Base-by-base conservation (phyloP, 176 grass and related monocot species). In the sorghum (Sorghum bicolor) region DNA sequence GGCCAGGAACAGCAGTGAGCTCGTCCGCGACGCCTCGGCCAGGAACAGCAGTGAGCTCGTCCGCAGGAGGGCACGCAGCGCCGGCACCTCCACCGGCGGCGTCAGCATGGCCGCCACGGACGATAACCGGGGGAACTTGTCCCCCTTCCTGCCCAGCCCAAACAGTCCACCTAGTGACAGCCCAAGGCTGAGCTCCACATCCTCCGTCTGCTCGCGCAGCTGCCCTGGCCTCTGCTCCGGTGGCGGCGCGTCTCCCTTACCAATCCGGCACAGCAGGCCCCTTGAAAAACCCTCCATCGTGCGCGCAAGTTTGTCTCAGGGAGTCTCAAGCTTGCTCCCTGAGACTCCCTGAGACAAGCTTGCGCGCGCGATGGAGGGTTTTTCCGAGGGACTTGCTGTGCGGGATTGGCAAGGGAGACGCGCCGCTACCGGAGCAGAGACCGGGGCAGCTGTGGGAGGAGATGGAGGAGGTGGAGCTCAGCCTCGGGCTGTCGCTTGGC, bases 111-210 rank as follows among this genome's bases (percentile, higher is more conserved):
- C 71, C 7, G 86, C 86, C 68, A 89, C 34, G 12, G 95, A 97
- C 4, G 95, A 91, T 16, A 88, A 94, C 25, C 95, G 75, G 11
- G 67, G 50, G 19, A 93, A 82, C 69, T 82, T 85, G 32, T 38
- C 73, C 50, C 75, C 78, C 37, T 76, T 70, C 5, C 74, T 77
- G 4, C 88, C 85, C 2, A 84, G 28, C 72, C 94, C 95, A 22
- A 89, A 88, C 70, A 75, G 79, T 3, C 95, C 92, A 37, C 91
- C 93, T 8, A 97, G 91, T 3, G 95, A 94, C 32, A 94, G 82
- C 13, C 88, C 88, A 20, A 97, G 86, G 61, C 72, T 93, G 1
- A 97, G 92, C 75, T 97, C 90, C 17, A 91, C 38, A 65, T 91
- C 92, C 34, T 88, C 86, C 17, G 39, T 38, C 38, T 82, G 25